Conservation (phyloP, 2,329 filamentous ascomycete genomes). For the Aspergillus sp. region DNA sequence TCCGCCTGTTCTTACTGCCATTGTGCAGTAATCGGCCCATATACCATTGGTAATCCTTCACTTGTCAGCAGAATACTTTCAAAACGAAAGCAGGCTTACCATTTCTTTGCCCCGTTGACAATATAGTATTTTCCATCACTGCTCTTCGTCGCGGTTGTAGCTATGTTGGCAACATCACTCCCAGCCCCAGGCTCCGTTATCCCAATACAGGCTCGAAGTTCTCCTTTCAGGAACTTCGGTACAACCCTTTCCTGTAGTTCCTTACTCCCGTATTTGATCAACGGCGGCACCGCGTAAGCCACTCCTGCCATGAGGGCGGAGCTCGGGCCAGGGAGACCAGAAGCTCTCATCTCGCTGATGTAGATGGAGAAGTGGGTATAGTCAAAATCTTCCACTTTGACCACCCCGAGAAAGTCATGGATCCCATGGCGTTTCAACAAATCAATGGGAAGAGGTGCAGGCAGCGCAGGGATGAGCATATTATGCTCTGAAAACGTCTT, state of each 20-base stretch:
- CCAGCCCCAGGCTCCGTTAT: conserved; percentile 77
- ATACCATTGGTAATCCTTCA: conserved; percentile 70
- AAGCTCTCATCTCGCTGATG: conserved; percentile 61
- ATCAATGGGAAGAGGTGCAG: conserved; percentile 66
- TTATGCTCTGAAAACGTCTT: conserved; percentile 62
- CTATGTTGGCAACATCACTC: conserved; percentile 71
- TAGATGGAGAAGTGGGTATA: conserved; percentile 70
- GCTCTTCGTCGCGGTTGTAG: conserved; percentile 63
- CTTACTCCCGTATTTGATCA: conserved; percentile 65
- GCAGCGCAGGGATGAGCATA: conserved; percentile 68
- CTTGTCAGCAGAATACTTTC: conserved; percentile 36
- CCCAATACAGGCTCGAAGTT: conserved; percentile 70
- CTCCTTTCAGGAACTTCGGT: conserved; percentile 65
- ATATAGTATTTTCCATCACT: conserved; percentile 66
- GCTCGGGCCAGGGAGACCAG: neutral
- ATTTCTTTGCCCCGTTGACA: conserved; percentile 74
- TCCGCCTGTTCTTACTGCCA: conserved; percentile 72
- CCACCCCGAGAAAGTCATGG: conserved; percentile 60
- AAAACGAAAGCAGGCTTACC: conserved; percentile 39
- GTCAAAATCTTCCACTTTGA: conserved; percentile 71
- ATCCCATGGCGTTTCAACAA: conserved; percentile 69
- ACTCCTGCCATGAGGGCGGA: conserved; percentile 65
- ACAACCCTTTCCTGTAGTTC: conserved; percentile 65
- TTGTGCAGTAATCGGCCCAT: conserved; percentile 65
- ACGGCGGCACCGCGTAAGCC: conserved; percentile 69